These are phyloP conservation scores for Zizania latifolia DNA, from an alignment of 176 grass and related monocot genomes.

Conservation along the genomic window DNA sequence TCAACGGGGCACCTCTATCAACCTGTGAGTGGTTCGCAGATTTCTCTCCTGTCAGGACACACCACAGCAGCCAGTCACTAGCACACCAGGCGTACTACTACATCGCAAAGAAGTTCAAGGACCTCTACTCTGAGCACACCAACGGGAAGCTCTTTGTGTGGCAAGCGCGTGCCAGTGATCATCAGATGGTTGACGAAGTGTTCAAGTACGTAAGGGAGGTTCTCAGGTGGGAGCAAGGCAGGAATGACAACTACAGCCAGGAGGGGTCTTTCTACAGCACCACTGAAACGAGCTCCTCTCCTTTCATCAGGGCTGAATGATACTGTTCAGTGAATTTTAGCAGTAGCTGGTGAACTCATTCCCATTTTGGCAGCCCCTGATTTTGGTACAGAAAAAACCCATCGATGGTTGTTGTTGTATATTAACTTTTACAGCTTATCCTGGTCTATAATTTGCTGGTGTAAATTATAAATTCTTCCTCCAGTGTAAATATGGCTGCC, in stretches of 20 bases:
- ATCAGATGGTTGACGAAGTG: slow-evolving; percentile 61
- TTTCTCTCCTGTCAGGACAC: slow-evolving; percentile 66
- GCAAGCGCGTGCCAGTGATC: slow-evolving; percentile 58
- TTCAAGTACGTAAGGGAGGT: slow-evolving; percentile 86
- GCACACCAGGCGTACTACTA: slow-evolving; percentile 90
- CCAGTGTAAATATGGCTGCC: neutral
- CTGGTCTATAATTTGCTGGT: too few relatives aligned
- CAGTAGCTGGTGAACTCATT: neutral
- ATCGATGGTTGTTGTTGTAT: too few relatives aligned
- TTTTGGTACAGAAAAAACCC: too few relatives aligned
- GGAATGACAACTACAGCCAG: slow-evolving; percentile 56
- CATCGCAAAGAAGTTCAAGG: slow-evolving; percentile 85
- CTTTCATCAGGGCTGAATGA: slow-evolving; percentile 73
- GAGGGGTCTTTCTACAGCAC: slow-evolving; percentile 88
- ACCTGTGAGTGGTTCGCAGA: slow-evolving; percentile 77
- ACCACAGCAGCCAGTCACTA: slow-evolving; percentile 60
- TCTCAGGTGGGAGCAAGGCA: slow-evolving; percentile 84
- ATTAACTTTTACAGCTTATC: too few relatives aligned
- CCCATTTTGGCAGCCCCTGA: neutral
- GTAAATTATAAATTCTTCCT: neutral
- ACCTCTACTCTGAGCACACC: slow-evolving; percentile 56
- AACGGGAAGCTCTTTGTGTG: slow-evolving; percentile 76
- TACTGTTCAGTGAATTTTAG: too few relatives aligned
- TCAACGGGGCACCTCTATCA: slow-evolving; percentile 39
- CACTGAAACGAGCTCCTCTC: slow-evolving; percentile 82